Conservation (phyloP, 75 land plant genomes). For the Ceratopteris richardii region DNA sequence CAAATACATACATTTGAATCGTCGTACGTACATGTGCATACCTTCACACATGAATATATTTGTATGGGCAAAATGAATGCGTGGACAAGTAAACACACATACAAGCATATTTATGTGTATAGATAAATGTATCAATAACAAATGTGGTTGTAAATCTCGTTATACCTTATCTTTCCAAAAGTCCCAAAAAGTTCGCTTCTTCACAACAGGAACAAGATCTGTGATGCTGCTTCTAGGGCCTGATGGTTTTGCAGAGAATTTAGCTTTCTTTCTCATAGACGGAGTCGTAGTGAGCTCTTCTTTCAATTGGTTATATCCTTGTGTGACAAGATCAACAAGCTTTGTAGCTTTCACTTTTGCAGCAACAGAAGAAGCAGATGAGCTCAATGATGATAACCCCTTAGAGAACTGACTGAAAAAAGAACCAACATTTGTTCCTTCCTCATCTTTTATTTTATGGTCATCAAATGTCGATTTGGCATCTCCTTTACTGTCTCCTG, state of each 20-base stretch:
- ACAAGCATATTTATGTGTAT: background rate
- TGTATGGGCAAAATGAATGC: background rate
- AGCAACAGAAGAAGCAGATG: conserved; percentile 12
- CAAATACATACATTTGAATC: no score
- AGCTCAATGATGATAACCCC: background rate
- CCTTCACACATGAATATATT: background rate
- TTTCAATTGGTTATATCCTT: conserved; percentile 56
- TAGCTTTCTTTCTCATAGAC: conserved; percentile 29
- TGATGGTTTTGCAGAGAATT: conserved; percentile 21
- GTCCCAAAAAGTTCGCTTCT: conserved; percentile 59
- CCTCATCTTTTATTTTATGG: background rate
- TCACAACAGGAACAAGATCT: conserved; percentile 53
- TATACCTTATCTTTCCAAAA: conserved; percentile 67
- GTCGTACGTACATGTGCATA: no score
- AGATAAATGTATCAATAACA: background rate
- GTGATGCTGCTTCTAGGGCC: conserved; percentile 48
- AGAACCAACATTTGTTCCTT: background rate
- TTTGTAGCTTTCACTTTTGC: conserved; percentile 46
- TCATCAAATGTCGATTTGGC: background rate
- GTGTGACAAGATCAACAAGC: conserved; percentile 52
- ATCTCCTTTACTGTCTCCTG: background rate
- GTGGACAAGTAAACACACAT: background rate
- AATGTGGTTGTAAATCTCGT: no score
- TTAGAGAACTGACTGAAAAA: background rate
- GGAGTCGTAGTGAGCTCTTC: conserved; percentile 63